Conservation (phyloP, 2,329 filamentous ascomycete species). For the Herpotrichia juniperi region DNA sequence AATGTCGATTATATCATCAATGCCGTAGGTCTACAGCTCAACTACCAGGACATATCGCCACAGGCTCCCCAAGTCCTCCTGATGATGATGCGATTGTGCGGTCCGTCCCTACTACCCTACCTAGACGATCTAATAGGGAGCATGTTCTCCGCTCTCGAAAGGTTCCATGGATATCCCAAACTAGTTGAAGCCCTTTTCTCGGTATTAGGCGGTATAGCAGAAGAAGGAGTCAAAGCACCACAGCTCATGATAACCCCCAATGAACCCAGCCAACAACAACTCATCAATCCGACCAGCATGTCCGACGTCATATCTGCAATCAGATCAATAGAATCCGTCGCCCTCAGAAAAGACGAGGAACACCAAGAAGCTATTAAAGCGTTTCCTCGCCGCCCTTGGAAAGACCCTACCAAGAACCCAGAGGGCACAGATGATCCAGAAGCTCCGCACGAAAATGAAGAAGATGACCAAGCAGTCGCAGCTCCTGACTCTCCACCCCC, state of each 20-base stretch:
- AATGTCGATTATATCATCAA: conserved; percentile 98
- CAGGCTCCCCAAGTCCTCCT: conserved; percentile 87
- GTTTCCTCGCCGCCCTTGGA: conserved; percentile 44
- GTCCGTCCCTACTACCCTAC: conserved; percentile 80
- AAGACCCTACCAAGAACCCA: conserved; percentile 21
- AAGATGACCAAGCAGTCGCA: conserved; percentile 27
- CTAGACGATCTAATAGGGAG: conserved; percentile 90
- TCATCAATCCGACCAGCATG: conserved; percentile 17
- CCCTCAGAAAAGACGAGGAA: conserved; percentile 29
- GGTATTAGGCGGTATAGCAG: conserved; percentile 81
- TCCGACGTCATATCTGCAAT: conserved; percentile 31
- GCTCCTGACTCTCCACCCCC: conserved; percentile 63
- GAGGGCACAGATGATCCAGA: conserved; percentile 40
- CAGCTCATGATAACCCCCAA: conserved; percentile 49
- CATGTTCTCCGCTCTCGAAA: conserved; percentile 91
- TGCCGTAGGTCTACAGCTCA: conserved; percentile 84
- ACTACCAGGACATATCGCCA: conserved; percentile 89
- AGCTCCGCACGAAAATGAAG: conserved; percentile 38
- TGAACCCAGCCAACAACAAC: background rate
- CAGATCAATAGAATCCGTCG: conserved; percentile 43
- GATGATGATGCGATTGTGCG: conserved; percentile 93
- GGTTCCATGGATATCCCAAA: conserved; percentile 88
- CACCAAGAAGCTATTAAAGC: conserved; percentile 21
- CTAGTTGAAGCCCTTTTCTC: conserved; percentile 86
- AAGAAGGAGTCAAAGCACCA: conserved; percentile 72